These are phyloP conservation scores for Tolypocladium nubicola DNA, from an alignment of 2,329 filamentous ascomycete species.

Conservation along the genomic window DNA sequence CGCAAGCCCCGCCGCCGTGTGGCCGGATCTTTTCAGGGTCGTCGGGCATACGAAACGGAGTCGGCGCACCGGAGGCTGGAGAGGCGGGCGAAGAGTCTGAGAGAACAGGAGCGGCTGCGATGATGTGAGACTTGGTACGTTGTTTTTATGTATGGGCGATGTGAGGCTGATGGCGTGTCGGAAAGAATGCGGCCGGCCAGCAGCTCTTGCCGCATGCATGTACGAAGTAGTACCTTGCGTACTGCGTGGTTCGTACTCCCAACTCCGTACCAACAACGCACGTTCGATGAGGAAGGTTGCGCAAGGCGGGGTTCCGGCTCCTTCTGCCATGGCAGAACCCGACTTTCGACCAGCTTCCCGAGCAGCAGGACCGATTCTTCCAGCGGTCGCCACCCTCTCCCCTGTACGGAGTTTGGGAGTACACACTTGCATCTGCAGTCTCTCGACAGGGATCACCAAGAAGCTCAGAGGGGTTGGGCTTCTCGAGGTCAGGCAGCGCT, in stretches of 20 bases:
- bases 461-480: not conserved
- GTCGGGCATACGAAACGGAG: not conserved
- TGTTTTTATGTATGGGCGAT: not conserved
- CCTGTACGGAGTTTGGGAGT: not conserved
- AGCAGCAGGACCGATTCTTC: not conserved
- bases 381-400: not conserved
- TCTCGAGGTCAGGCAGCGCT: not conserved
- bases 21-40: not conserved
- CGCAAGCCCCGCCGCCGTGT: not conserved
- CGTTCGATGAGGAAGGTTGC: not conserved
- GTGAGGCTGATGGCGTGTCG: not conserved
- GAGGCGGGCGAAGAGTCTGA: not conserved
- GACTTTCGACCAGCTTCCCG: not conserved
- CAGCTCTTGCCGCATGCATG: not conserved
- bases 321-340: not conserved
- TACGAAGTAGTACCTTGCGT: not conserved
- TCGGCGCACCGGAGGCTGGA: not conserved
- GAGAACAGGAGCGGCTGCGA: not conserved
- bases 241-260: not conserved
- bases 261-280: not conserved
- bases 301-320: not conserved
- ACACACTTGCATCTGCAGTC: not conserved
- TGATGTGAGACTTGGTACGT: not conserved
- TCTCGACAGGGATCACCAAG: not conserved
- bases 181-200: not conserved